A percentile compares a stretch with the other conserved stretches of the same genome.
phyloP scores from a whole-genome alignment of 225 moss, liverwort and hornwort genomes.

The Physcomitrium patens region DNA sequence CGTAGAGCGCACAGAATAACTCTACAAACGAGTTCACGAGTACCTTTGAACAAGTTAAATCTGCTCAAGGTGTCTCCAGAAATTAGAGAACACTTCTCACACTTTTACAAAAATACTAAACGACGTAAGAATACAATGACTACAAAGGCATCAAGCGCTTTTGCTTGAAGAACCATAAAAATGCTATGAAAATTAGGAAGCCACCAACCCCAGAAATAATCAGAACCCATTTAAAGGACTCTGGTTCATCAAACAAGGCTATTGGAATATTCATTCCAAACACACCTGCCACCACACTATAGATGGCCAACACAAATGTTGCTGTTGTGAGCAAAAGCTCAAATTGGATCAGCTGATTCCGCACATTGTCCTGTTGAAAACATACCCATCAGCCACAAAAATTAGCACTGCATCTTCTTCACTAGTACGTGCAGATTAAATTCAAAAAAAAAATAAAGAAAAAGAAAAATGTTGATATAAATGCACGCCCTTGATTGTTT shows the following conservation, averaged over 20 bases:
- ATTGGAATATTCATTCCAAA: constrained; percentile 99
- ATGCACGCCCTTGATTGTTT: too few species aligned
- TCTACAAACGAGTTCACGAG: constrained; percentile 22
- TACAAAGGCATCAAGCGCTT: constrained; percentile 80
- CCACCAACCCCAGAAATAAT: constrained; percentile 68
- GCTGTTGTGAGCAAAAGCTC: constrained; percentile 93
- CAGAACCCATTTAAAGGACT: constrained; percentile 97
- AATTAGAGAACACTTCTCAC: constrained; percentile 22
- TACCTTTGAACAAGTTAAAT: constrained; percentile 25
- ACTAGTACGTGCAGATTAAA: too few species aligned
- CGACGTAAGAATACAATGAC: constrained; percentile 11
- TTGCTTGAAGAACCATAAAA: constrained; percentile 94
- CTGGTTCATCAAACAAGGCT: constrained; percentile 78
- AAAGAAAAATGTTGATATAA: too few species aligned
- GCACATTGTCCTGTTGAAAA: constrained; percentile 81
- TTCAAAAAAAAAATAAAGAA: too few species aligned
- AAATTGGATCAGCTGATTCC: constrained; percentile 97
- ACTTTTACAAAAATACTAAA: constrained; percentile 8
- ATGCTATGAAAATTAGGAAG: constrained; percentile 61
- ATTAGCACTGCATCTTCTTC: neutral
- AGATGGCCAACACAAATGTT: constrained; percentile 95
- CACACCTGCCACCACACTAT: constrained; percentile 87
- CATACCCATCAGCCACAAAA: constrained; percentile 13
- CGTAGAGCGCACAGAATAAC: constrained; percentile 13
- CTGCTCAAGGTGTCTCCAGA: constrained; percentile 23